Base-by-base conservation (phyloP, 108 stramenopile species). In the Fragilariopsis cylindrus region DNA sequence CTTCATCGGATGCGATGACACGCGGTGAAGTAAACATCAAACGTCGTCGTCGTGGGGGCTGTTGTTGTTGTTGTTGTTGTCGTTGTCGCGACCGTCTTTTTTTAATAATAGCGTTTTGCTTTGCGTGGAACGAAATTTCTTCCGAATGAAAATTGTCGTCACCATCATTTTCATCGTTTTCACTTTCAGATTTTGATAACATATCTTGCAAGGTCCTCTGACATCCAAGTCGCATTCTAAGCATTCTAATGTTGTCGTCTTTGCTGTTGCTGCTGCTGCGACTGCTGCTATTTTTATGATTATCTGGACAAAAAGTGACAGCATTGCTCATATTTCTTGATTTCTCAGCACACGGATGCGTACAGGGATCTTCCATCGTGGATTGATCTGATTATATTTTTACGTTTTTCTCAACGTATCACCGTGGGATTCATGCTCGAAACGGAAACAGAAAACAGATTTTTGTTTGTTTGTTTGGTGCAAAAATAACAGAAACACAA, bases 11-110 rank as follows among this genome's bases (percentile, higher is more conserved):
- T 6, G 19, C 13, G 3, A 52, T 52, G 40, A 81, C 19, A 16
- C 75, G 65, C 48, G 75, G 80, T 0, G 79, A 75, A 2, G 72
- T 56, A 56, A 53, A 53, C 2, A 64, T 16, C 57, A 64, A 40
- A 11, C 49, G 48, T 19, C 67, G 66, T 7, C 18, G 44, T 45
- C 43, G 42, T n/a, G 16, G 8, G 5, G 42, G 9, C n/a, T 15
- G 16, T 4, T 44, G 43, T 12, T n/a, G 16, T 3, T 15, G 5
- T 7, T 45, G 62, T 43, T 7, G 6, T 62, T 3, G 19, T 40
- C 8, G 18, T 62, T 21, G 60, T 62, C 41, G 39, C 39, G 43
- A 11, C 39, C 43, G 60, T 13, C 13, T 13, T 52, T 52, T 52
- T 52, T 13, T 9, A 52, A 3, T 52, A 52, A 9, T 13, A 52